phyloP scores from a whole-genome alignment of 1,284 basidiomycete genomes.

The Trichosporon sp. region DNA sequence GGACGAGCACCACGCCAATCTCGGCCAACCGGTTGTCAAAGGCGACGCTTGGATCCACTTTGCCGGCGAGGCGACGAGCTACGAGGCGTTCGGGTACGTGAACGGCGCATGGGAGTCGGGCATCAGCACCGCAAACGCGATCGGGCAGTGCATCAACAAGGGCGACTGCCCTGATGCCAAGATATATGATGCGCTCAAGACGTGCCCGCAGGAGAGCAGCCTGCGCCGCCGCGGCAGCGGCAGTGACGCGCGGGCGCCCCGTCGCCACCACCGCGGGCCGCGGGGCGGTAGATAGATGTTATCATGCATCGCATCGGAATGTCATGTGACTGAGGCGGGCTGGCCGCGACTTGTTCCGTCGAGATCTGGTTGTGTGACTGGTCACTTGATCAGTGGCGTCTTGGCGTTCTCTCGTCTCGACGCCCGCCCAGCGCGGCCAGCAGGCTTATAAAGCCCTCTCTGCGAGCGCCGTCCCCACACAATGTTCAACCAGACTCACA shows the following conservation, averaged over 20 bases:
- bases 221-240: background rate
- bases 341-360: slow-evolving; percentile 4
- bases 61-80: slow-evolving; percentile 18
- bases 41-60: slow-evolving; percentile 18
- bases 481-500: background rate
- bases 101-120: slow-evolving; percentile 24
- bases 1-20: slow-evolving; percentile 27
- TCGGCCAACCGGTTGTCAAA: slow-evolving; percentile 18
- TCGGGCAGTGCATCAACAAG: slow-evolving; percentile 11
- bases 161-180: slow-evolving; percentile 2
- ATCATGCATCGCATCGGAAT: background rate
- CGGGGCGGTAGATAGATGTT: background rate
- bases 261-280: background rate
- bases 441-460: background rate
- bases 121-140: slow-evolving; percentile 3
- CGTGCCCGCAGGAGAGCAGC: slow-evolving; percentile 5
- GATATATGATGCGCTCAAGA: slow-evolving; percentile 10
- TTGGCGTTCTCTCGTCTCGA: background rate
- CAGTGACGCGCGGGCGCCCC: background rate
- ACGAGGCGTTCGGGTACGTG: slow-evolving; percentile 21
- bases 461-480: background rate
- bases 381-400: slow-evolving; percentile 2
- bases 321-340: background rate
- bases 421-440: background rate
- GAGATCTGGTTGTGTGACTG: background rate